These are phyloP conservation scores for Haplographium delicatum DNA, from an alignment of 495 filamentous ascomycete genomes.

Conservation along the genomic window DNA sequence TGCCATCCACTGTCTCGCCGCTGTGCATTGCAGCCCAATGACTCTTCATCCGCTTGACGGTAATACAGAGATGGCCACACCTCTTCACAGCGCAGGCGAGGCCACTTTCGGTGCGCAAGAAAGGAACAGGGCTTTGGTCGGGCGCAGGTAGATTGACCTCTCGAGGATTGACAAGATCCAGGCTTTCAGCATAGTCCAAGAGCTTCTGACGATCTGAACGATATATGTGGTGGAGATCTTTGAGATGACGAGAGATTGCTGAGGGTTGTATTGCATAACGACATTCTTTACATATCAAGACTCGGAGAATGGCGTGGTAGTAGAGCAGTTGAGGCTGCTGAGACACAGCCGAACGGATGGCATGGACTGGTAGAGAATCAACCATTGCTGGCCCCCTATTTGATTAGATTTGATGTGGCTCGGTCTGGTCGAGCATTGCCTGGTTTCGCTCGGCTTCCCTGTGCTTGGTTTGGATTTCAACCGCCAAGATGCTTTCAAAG, in stretches of 20 bases:
- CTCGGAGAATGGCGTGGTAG: slow-evolving; percentile 8
- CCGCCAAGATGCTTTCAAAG: too few species aligned
- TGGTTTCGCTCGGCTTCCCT: too few species aligned
- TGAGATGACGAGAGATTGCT: slow-evolving; percentile 32
- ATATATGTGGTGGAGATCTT: slow-evolving; percentile 32
- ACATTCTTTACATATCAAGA: slow-evolving; percentile 30
- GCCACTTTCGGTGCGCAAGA: slow-evolving; percentile 27
- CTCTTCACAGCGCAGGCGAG: slow-evolving; percentile 19
- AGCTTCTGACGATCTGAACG: slow-evolving; percentile 22
- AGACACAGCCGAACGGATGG: background rate
- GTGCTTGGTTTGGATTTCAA: too few species aligned
- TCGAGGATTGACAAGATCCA: slow-evolving; percentile 22
- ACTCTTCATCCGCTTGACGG: background rate
- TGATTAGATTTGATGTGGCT: too few species aligned
- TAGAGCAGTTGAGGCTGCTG: background rate
- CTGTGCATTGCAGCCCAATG: background rate
- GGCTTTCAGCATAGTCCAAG: slow-evolving; percentile 18
- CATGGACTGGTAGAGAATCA: too few species aligned
- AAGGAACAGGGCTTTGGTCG: slow-evolving; percentile 27
- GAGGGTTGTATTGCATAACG: slow-evolving; percentile 33
- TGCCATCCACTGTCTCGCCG: background rate
- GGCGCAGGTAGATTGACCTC: slow-evolving; percentile 22
- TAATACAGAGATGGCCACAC: slow-evolving; percentile 14
- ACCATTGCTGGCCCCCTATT: too few species aligned
- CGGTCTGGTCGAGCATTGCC: too few species aligned